These are phyloP conservation scores for Ustilago esculenta DNA, from an alignment of 1,284 basidiomycete genomes.

Conservation along the genomic window DNA sequence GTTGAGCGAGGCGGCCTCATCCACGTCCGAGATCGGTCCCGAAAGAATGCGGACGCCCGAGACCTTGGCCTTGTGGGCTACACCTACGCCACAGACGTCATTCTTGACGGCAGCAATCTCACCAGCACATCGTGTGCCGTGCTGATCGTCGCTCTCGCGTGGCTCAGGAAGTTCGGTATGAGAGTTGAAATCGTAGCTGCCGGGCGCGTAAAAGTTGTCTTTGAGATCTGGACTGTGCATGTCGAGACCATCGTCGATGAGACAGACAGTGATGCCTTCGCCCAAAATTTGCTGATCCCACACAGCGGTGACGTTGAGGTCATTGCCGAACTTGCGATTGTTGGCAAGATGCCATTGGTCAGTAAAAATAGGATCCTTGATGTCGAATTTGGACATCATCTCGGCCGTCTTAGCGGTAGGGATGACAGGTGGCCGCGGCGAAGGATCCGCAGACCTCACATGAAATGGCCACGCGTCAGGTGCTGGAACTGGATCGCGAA, in stretches of 20 bases:
- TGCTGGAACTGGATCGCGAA: slow-evolving; percentile 47
- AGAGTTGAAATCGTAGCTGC: slow-evolving; percentile 97
- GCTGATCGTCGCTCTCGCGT: slow-evolving; percentile 88
- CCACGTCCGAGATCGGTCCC: slow-evolving; percentile 95
- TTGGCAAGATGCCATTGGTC: slow-evolving; percentile 84
- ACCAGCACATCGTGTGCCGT: slow-evolving; percentile 97
- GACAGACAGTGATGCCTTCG: slow-evolving; percentile 82
- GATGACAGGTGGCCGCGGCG: slow-evolving; percentile 44
- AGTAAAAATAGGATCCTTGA: slow-evolving; percentile 86
- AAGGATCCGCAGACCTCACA: slow-evolving; percentile 28
- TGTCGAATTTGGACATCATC: slow-evolving; percentile 70
- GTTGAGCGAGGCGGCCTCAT: slow-evolving; percentile 95
- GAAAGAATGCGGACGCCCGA: slow-evolving; percentile 95
- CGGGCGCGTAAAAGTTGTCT: slow-evolving; percentile 86
- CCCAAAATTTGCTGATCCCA: slow-evolving; percentile 90
- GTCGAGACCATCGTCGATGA: slow-evolving; percentile 97
- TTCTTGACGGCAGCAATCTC: slow-evolving; percentile 98
- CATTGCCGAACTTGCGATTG: slow-evolving; percentile 70
- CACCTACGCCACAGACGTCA: slow-evolving; percentile 91
- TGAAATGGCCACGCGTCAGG: slow-evolving; percentile 29
- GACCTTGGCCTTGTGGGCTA: slow-evolving; percentile 89
- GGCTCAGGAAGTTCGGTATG: slow-evolving; percentile 88
- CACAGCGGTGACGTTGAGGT: slow-evolving; percentile 84
- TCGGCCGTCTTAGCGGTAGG: slow-evolving; percentile 39
- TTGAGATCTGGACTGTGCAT: slow-evolving; percentile 86